Percentiles rank a stretch among this genome's conserved stretches.
phyloP scores from a whole-genome alignment of 768 basidiomycete genomes.

The Chlorophyllum brunneum region DNA sequence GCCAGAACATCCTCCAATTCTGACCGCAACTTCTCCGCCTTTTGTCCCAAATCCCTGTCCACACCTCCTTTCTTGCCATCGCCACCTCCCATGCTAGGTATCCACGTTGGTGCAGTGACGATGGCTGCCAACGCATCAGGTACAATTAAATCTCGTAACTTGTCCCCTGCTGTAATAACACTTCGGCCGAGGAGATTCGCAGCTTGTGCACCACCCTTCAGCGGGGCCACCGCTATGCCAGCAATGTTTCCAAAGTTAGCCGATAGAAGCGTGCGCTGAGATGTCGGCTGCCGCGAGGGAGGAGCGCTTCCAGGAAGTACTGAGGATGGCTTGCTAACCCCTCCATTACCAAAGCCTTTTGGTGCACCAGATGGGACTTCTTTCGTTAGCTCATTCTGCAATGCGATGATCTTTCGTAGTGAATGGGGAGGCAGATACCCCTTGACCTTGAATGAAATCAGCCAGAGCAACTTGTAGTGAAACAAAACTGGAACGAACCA shows the following conservation, averaged over 20 bases:
- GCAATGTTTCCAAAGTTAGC: conserved; percentile 57
- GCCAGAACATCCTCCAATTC: conserved; percentile 91
- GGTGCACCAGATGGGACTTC: conserved; percentile 23
- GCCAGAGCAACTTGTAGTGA: neutral
- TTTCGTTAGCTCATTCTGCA: conserved; percentile 83
- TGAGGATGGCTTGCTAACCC: conserved; percentile 28
- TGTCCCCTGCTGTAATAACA: conserved; percentile 85
- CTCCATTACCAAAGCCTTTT: conserved; percentile 27
- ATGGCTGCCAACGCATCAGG: conserved; percentile 89
- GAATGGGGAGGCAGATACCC: conserved; percentile 82
- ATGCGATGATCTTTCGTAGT: conserved; percentile 77
- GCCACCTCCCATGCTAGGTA: conserved; percentile 61
- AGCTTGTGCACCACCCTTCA: conserved; percentile 62
- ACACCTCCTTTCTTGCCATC: conserved; percentile 24
- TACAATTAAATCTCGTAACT: conserved; percentile 85
- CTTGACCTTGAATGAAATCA: conserved; percentile 61
- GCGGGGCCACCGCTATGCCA: conserved; percentile 31
- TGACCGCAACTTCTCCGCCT: conserved; percentile 66
- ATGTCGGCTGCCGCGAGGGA: conserved; percentile 38
- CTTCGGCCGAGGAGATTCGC: conserved; percentile 72
- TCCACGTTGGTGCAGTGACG: conserved; percentile 75
- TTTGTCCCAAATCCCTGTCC: conserved; percentile 46
- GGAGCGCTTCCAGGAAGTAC: conserved; percentile 22
- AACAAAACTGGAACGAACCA: conserved; percentile 55
- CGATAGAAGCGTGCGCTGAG: conserved; percentile 68